These are phyloP conservation scores for Huntiella bhutanensis DNA, from an alignment of 2,329 filamentous ascomycete species.

Conservation along the genomic window DNA sequence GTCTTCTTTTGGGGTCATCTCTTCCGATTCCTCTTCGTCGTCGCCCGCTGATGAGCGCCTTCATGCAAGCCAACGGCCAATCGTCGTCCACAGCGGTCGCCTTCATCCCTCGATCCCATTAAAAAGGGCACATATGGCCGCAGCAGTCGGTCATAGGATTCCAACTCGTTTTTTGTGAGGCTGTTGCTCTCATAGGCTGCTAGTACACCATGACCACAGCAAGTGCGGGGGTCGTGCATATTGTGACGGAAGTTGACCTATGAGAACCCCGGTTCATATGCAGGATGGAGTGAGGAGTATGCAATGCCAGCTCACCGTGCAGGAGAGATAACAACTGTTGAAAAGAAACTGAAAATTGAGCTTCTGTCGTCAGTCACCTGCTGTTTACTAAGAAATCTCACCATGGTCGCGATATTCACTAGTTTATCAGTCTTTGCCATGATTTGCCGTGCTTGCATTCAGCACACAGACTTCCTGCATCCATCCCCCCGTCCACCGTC, in stretches of 20 bases:
- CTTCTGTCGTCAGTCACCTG: too few species aligned
- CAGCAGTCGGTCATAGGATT: slow-evolving; percentile 4
- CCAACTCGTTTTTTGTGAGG: slow-evolving; percentile 6
- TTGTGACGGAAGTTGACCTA: slow-evolving; percentile 5
- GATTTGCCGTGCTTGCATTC: slow-evolving; percentile 1
- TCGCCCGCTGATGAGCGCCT: too few species aligned
- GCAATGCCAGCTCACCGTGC: slow-evolving; percentile 12
- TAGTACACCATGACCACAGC: slow-evolving; percentile 1
- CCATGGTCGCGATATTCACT: neutral
- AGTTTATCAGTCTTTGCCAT: neutral
- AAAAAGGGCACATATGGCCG: slow-evolving; percentile 3
- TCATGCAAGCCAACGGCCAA: neutral
- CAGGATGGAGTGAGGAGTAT: slow-evolving; percentile 10
- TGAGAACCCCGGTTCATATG: slow-evolving; percentile 9
- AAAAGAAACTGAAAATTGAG: too few species aligned
- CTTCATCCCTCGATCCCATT: neutral
- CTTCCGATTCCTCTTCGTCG: too few species aligned
- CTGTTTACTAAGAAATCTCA: too few species aligned
- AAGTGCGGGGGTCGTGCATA: slow-evolving; percentile 9
- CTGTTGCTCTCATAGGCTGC: slow-evolving; percentile 9
- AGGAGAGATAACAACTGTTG: slow-evolving; percentile 5
- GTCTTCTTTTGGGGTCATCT: too few species aligned
- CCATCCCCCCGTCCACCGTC: too few species aligned
- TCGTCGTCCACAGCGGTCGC: neutral
- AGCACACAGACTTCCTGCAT: neutral